Base-by-base conservation (phyloP, 148 eudicot species). In the Spergularia bocconei region DNA sequence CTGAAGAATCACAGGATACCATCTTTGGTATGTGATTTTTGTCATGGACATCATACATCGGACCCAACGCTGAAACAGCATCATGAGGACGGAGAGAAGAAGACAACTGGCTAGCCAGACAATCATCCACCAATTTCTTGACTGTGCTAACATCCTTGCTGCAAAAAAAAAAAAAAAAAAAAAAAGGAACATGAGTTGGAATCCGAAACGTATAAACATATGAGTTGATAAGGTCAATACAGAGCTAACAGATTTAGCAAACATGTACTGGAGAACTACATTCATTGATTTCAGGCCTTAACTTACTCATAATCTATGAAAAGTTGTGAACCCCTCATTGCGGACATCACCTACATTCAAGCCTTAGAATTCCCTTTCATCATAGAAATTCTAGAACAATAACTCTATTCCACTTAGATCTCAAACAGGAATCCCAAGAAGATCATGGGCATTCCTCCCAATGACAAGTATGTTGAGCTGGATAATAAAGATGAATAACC, bases 41-140 rank as follows among this genome's bases (percentile, higher is more conserved):
- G 51, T 92, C 93, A 77, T 96, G 99, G 78, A 88, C 86, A 72
- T 91, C 93, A 72, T 96, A 96, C 87, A 96, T 91, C 4, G 91
- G 98, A 62, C 99, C 99, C 85, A 96, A 78, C 38, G 99, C 99
- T 58, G 97, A 96, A 83, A 92, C 99, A 41, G 98, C 98, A 84
- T 96, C 99, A 72, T 96, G 98, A 69, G 99, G 96, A 74, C 93
- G 98, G 12, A 92, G 87, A 66, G 93, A 92, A 44, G 91, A 77
- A 25, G 98, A 88, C 56, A 87, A 65, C 70, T 83, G 91, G 77
- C 85, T 84, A 38, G 81, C 78, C 68, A 89, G 71, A 82, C 92
- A 89, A 70, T 91, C 93, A 70, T 91, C 93, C 58, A 91, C 93
- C 76, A 87, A 87, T 75, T 89, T 91, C 83, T 87, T 88, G 78